These are phyloP conservation scores for Suhomyces emberorum DNA, from an alignment of 805 yeast genomes.

Conservation along the genomic window DNA sequence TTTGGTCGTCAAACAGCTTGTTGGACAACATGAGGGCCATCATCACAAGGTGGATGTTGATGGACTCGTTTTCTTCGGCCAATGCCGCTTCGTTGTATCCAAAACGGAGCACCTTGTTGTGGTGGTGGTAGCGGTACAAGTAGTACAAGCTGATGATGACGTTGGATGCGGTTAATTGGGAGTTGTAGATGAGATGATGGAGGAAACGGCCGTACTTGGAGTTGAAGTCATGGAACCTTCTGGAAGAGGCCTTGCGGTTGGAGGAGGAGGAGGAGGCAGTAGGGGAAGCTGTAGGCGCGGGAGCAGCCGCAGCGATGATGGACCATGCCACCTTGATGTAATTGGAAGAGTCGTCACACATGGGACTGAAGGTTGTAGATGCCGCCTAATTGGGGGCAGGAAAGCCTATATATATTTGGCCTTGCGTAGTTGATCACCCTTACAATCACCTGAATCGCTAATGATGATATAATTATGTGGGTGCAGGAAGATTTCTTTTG, in stretches of 20 bases:
- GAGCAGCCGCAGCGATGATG: slow-evolving; percentile 3
- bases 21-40: slow-evolving; percentile 30
- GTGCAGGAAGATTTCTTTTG: background rate
- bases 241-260: background rate
- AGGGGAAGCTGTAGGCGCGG: background rate
- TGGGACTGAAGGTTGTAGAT: background rate
- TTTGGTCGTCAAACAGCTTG: slow-evolving; percentile 48
- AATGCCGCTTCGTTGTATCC: background rate
- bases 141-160: slow-evolving; percentile 24
- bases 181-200: slow-evolving; percentile 14
- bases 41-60: slow-evolving; percentile 21
- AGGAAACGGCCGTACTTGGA: slow-evolving; percentile 10
- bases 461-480: background rate
- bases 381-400: background rate
- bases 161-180: slow-evolving; percentile 22
- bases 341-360: slow-evolving; percentile 4
- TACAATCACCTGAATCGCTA: background rate
- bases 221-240: slow-evolving; percentile 9
- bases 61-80: slow-evolving; percentile 12
- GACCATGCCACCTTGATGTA: slow-evolving; percentile 14
- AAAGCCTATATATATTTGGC: background rate
- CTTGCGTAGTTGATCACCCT: background rate
- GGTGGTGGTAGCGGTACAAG: slow-evolving; percentile 18
- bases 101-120: slow-evolving; percentile 6
- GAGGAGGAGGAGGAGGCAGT: background rate